These are phyloP conservation scores for Brassica balearica DNA, from an alignment of 441 rosid species.

Conservation along the genomic window DNA sequence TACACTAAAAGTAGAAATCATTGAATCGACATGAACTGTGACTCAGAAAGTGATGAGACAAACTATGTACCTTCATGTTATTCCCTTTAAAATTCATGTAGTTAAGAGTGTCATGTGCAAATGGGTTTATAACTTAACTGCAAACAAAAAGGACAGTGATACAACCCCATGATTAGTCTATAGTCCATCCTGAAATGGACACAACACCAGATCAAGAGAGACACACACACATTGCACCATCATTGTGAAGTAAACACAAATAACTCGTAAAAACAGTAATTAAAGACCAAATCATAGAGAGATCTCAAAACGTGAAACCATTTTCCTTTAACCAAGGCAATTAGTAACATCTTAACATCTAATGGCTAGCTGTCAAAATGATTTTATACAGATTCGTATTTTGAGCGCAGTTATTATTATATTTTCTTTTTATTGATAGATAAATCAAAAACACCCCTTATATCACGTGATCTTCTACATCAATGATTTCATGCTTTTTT, in stretches of 20 bases:
- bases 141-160: slow-evolving; percentile 26
- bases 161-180: slow-evolving; percentile 7
- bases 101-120: slow-evolving; percentile 35
- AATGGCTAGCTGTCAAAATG: slow-evolving; percentile 26
- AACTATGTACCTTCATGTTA: slow-evolving; percentile 43
- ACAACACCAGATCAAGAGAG: slow-evolving; percentile 33
- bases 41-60: slow-evolving; percentile 36
- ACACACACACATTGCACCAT: slow-evolving; percentile 24
- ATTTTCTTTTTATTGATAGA: neutral
- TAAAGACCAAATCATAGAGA: neutral
- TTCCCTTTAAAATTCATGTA: slow-evolving; percentile 30
- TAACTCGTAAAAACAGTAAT: slow-evolving; percentile 1
- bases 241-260: neutral
- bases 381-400: slow-evolving; percentile 13
- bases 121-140: slow-evolving; percentile 13
- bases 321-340: neutral
- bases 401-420: neutral
- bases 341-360: neutral
- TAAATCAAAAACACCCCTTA: slow-evolving; percentile 4
- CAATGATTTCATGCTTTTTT: slow-evolving; percentile 27
- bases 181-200: slow-evolving; percentile 31
- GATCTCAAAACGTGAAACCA: slow-evolving; percentile 5
- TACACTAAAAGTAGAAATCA: slow-evolving; percentile 30
- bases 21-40: neutral
- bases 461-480: slow-evolving; percentile 39